Evolutionary conservation across 495 filamentous ascomycete species (phyloP), one percentile per base, ranked within the genome.

Genomic region (Staphylotrichum tortipilum): DNA sequence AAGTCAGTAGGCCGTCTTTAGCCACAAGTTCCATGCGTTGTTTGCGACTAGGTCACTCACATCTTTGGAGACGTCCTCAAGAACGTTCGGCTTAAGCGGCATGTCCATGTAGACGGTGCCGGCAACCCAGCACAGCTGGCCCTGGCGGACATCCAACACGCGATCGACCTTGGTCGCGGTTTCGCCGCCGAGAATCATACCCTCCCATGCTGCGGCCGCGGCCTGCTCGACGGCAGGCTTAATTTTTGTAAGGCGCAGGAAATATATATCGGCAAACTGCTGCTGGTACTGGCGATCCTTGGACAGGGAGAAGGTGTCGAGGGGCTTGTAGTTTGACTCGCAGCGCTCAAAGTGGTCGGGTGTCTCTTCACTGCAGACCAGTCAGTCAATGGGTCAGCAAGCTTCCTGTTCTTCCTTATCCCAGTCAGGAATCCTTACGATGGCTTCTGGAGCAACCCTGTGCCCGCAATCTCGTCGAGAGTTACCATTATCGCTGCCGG

Each of bases 51-150:
- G 18, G 15, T 3, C 14, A 74, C 82, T 51, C 66, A 89, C 88
- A 64, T 97, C 89, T 68, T 94, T 94, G 5, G 84, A 83, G 26
- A 99, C 80, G 56, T 99, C 94, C 21, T 95, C 91, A 28, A 99
- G 72, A 69, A 99, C 89, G 60, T 95, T 96, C 0, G 94, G 94
- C 65, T 99, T 99, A 58, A 96, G 63, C 14, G 86, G 83, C 88
- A 97, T 88, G 51, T 96, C 90, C 84, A 96, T 94, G 53, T 92
- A 99, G 24, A 95, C 80, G 0, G 94, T 99, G 8, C 94, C 94
- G 0, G 79, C 74, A 39, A 99, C 85, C 90, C 91, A 99, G 67
- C 94, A 96, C 22, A 97, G 70, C 67, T 96, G 82, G 44, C 92
- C 92, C 65, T 96, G 94, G 58, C 92, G 80, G 12, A 99, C 94